Evolutionary conservation across 2,329 filamentous ascomycete genomes (phyloP).

Genomic region (Pseudonectria buxi): DNA sequence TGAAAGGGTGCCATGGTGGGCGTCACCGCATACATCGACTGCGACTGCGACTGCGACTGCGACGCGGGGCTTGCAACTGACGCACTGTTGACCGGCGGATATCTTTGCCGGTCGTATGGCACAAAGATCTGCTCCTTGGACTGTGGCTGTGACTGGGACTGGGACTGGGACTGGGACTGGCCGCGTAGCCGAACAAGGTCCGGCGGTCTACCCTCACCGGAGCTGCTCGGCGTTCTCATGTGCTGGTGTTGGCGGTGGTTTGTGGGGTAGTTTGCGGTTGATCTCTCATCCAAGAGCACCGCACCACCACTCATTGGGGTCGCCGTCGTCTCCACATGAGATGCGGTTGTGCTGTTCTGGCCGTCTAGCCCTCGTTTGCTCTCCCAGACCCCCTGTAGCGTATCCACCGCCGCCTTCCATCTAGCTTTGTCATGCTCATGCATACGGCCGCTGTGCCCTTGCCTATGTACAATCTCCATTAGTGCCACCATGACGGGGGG

Average conservation of each 20-base stretch:
- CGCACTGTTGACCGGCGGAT: constrained; percentile 6
- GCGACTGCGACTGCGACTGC: constrained; percentile 10
- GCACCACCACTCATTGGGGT: constrained; percentile 10
- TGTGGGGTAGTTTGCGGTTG: constrained; percentile 21
- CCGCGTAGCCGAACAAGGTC: constrained; percentile 19
- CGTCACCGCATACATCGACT: constrained; percentile 17
- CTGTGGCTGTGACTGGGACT: background rate
- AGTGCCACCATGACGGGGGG: constrained; percentile 29
- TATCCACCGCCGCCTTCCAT: constrained; percentile 24
- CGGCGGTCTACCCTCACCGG: constrained; percentile 14
- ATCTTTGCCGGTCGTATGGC: constrained; percentile 16
- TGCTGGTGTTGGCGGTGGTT: constrained; percentile 4
- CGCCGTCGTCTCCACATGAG: constrained; percentile 11
- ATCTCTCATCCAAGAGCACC: constrained; percentile 21
- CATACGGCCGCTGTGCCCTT: constrained; percentile 24
- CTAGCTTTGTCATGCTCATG: constrained; percentile 27
- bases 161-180: background rate
- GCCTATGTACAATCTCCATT: constrained; percentile 29
- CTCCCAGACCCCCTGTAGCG: constrained; percentile 23
- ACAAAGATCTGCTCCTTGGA: constrained; percentile 15
- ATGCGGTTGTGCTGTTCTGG: constrained; percentile 6
- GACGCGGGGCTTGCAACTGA: constrained; percentile 15
- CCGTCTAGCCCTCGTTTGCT: constrained; percentile 8
- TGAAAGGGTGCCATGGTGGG: constrained; percentile 20
- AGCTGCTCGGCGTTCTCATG: constrained; percentile 12